A percentile compares a stretch with the other conserved stretches of the same genome.
These are phyloP conservation scores for Cyamopsis tetragonoloba DNA, from an alignment of 306 rosid genomes.

Conservation along the genomic window DNA sequence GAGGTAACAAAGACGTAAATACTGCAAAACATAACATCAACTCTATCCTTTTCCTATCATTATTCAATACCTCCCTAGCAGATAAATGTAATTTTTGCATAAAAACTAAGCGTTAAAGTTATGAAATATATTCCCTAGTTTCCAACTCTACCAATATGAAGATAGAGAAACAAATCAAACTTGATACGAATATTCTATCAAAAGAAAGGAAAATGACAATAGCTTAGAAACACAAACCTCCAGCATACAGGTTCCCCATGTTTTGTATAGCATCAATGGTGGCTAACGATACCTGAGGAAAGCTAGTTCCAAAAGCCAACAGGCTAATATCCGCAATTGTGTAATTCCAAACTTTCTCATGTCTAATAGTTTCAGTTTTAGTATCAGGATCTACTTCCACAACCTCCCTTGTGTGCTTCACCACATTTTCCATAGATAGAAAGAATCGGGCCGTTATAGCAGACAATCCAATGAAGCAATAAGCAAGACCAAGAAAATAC, in stretches of 20 bases:
- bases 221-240: conserved; percentile 61
- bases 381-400: conserved; percentile 61
- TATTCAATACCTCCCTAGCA: neutral
- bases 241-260: conserved; percentile 73
- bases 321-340: conserved; percentile 88
- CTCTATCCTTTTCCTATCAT: neutral
- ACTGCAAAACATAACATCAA: neutral
- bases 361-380: conserved; percentile 37
- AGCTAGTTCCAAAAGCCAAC: conserved; percentile 97
- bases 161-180: conserved; percentile 16
- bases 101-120: no score
- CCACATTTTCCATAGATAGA: conserved; percentile 88
- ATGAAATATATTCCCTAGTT: conserved; percentile 11
- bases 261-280: conserved; percentile 87
- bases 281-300: conserved; percentile 96
- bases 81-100: neutral
- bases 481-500: conserved; percentile 72
- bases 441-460: conserved; percentile 84
- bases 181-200: neutral
- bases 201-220: conserved; percentile 5
- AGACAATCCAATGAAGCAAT: conserved; percentile 84
- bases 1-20: neutral
- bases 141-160: neutral
- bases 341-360: conserved; percentile 91
- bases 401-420: conserved; percentile 68